Evolutionary conservation across 2,329 filamentous ascomycete genomes (phyloP), one percentile per base, ranked within the genome.

Genomic region (Didymella sp.): DNA sequence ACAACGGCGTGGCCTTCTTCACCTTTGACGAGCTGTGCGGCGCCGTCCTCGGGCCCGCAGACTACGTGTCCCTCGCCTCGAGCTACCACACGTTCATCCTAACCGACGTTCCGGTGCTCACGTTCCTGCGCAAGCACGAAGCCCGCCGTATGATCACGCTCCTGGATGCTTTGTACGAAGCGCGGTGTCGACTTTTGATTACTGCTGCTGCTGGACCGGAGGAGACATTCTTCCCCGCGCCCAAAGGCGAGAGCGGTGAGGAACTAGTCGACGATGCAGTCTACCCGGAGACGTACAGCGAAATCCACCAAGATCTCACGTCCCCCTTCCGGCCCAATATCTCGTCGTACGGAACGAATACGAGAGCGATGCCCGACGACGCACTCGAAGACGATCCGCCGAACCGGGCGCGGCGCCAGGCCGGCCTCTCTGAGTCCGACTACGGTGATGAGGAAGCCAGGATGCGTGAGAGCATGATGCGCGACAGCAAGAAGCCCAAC

Each of bases 41-140:
- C 57, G 78, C 76, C 6, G 76, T 75, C 6, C 86, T 92, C 41
- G 91, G 91, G 0, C 90, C 90, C 1, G 91, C 91, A 25, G 91
- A 95, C 77, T 95, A 93, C 76, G 89, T 93, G 51, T 89, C 89
- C 1, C 84, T 95, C 72, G 89, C 90, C 1, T 92, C 89, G 1
- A 89, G 85, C 15, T 94, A 88, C 73, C 89, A 93, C 74, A 93
- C 90, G 0, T 83, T 94, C 59, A 85, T 94, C 69, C 79, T 94
- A 43, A 88, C 89, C 63, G 77, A 86, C 19, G 81, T 94, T 1
- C 90, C 91, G 0, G 72, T 89, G 15, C 78, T 95, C 12, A 87
- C 85, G 0, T 73, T 88, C 2, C 76, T 85, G 1, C 87, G 88
- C 73, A 94, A 92, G 75, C 94, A 93, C 72, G 90, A 94, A 77